Percentiles rank a stretch among this genome's conserved stretches.
phyloP scores from a whole-genome alignment of 129 eudicot species.

The Gnaphalium uliginosum region DNA sequence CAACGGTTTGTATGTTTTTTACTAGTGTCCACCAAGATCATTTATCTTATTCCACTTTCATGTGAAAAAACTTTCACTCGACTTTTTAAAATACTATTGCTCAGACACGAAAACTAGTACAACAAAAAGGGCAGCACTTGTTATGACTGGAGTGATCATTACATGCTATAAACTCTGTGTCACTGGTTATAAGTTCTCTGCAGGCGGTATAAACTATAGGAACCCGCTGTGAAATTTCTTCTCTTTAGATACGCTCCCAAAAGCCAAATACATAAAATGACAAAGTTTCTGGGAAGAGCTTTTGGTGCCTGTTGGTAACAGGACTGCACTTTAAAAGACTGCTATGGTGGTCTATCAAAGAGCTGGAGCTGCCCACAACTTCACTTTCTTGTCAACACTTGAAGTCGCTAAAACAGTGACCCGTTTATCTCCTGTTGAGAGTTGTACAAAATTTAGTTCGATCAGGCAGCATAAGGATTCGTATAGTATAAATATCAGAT shows the following conservation, averaged over 20 bases:
- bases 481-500: background rate
- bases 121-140: conserved; percentile 29
- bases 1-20: background rate
- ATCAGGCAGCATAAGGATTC: background rate
- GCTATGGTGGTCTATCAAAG: conserved; percentile 29
- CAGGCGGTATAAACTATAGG: conserved; percentile 1
- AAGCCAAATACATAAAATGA: conserved; percentile 20
- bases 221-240: background rate
- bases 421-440: conserved; percentile 50
- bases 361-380: conserved; percentile 86
- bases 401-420: conserved; percentile 59
- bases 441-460: conserved; percentile 10
- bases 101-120: background rate
- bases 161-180: conserved; percentile 6
- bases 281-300: conserved; percentile 15
- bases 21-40: background rate
- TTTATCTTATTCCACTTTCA: background rate
- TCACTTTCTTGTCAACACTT: conserved; percentile 90
- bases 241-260: conserved; percentile 13
- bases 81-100: background rate
- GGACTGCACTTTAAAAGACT: conserved; percentile 19
- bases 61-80: background rate
- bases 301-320: conserved; percentile 15
- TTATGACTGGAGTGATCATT: conserved; percentile 9
- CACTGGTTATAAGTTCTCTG: conserved; percentile 9